These are phyloP conservation scores for Chrysosphaeria jannelii DNA, from an alignment of 2,329 filamentous ascomycete genomes.

Conservation along the genomic window DNA sequence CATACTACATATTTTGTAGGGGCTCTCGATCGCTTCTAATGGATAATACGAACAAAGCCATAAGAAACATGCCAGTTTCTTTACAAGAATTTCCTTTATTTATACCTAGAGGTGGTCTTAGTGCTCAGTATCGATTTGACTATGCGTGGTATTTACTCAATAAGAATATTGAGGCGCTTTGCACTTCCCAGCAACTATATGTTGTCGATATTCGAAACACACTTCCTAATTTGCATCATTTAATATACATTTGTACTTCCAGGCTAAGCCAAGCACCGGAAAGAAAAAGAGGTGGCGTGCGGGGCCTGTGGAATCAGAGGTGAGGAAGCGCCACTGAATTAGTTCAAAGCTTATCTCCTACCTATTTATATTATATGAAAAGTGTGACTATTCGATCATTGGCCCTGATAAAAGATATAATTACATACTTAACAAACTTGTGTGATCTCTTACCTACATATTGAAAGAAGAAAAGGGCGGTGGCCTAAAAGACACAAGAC, in stretches of 20 bases:
- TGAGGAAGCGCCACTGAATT: no score
- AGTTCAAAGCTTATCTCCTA: no score
- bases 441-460: no score
- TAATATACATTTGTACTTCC: conserved; percentile 68
- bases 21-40: conserved; percentile 48
- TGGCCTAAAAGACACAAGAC: no score
- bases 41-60: conserved; percentile 41
- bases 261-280: conserved; percentile 33
- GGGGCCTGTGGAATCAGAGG: no score
- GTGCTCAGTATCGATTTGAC: conserved; percentile 66
- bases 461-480: no score
- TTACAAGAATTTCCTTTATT: conserved; percentile 59
- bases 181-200: conserved; percentile 34
- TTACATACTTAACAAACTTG: no score
- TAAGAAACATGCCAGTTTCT: conserved; percentile 18
- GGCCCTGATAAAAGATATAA: no score
- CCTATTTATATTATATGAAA: no score
- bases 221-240: conserved; percentile 73
- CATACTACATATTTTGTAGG: conserved; percentile 45
- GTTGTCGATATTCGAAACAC: conserved; percentile 80
- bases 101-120: conserved; percentile 26
- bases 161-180: conserved; percentile 59
- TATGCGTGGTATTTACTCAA: conserved; percentile 93
- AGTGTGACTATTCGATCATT: no score
- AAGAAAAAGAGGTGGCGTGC: conserved; percentile 27